Evolutionary conservation across 1,284 basidiomycete genomes (phyloP), one percentile per base, ranked within the genome.

Genomic region (Ceratobasidium sp.): DNA sequence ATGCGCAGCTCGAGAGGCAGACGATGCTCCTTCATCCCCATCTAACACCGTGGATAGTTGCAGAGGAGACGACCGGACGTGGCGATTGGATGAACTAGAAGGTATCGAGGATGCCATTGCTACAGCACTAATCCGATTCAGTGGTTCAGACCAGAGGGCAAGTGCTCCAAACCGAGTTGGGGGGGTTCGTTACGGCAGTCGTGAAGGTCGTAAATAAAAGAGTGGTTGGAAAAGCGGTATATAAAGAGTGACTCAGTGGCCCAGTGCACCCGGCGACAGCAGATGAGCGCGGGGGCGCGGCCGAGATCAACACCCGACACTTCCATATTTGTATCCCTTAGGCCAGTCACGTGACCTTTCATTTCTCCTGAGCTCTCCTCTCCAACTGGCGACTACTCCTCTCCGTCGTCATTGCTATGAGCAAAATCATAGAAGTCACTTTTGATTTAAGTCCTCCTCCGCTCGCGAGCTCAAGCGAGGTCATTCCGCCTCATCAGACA

Each of bases 171-270:
- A 41, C n/a, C 27, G 29, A n/a, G 31, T 6, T 37, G 31, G 56
- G 24, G 19, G 48, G 11, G 14, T 8, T 34, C 43, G 49, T 68
- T 58, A 69, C 7, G 66, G 51, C n/a, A 58, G 39, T 43, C 66
- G 66, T 58, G 24, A 58, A 69, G 54, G 66, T 69, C 66, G 66
- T 58, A 29, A 58, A 69, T 37, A 68, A 69, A 58, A 48, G 66
- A 51, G 66, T 24, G 64, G 22, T 51, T 19, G 41, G 62, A 11
- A 11, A 22, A 6, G 49, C 24, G 11, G 43, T 69, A 56, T 69
- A 46, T 69, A 69, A 43, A 39, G 51, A 46, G 27, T 24, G 51
- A 41, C 51, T 58, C 31, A 58, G 31, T 58, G 22, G 29, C 64
- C 49, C 37, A 41, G 41, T 53, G 39, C n/a, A 43, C 31, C 54